Evolutionary conservation across 495 filamentous ascomycete species (phyloP).

Genomic region (Aspergillus affinis): DNA sequence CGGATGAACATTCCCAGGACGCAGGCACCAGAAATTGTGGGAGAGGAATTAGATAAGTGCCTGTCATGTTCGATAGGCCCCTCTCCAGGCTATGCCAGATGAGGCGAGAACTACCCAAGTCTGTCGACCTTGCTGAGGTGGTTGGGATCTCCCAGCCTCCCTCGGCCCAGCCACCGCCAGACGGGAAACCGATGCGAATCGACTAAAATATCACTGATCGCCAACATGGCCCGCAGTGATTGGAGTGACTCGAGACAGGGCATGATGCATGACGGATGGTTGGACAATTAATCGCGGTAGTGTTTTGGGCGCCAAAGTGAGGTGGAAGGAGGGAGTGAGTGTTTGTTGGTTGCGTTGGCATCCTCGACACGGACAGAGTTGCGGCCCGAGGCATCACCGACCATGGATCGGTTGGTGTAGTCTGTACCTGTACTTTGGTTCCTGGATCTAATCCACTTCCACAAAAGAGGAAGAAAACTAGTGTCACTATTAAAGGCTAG

Average conservation of each 20-base stretch:
- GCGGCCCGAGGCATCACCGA: not conserved
- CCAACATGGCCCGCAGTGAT: slow-evolving; percentile 16
- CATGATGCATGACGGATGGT: not conserved
- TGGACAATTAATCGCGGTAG: not conserved
- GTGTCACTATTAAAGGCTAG: too few relatives aligned
- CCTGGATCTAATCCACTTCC: too few relatives aligned
- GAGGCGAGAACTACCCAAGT: not conserved
- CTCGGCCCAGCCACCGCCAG: slow-evolving; percentile 25
- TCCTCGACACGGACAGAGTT: not conserved
- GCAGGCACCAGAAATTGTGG: slow-evolving; percentile 10
- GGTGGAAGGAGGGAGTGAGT: not conserved
- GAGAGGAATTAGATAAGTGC: slow-evolving; percentile 6
- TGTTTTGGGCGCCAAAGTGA: not conserved
- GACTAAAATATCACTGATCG: slow-evolving; percentile 2
- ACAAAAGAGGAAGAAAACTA: too few relatives aligned
- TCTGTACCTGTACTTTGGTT: too few relatives aligned
- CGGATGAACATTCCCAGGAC: slow-evolving; percentile 21
- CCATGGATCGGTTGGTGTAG: too few relatives aligned
- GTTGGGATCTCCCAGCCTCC: slow-evolving; percentile 19
- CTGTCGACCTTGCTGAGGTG: slow-evolving; percentile 10
- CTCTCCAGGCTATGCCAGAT: slow-evolving; percentile 1
- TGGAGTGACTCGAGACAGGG: slow-evolving; percentile 7
- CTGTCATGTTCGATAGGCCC: slow-evolving; percentile 1
- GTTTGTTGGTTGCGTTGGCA: not conserved
- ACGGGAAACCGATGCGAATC: slow-evolving; percentile 13